Evolutionary conservation across 2,329 filamentous ascomycete genomes (phyloP).

Genomic region (Fonsecaea nubica): DNA sequence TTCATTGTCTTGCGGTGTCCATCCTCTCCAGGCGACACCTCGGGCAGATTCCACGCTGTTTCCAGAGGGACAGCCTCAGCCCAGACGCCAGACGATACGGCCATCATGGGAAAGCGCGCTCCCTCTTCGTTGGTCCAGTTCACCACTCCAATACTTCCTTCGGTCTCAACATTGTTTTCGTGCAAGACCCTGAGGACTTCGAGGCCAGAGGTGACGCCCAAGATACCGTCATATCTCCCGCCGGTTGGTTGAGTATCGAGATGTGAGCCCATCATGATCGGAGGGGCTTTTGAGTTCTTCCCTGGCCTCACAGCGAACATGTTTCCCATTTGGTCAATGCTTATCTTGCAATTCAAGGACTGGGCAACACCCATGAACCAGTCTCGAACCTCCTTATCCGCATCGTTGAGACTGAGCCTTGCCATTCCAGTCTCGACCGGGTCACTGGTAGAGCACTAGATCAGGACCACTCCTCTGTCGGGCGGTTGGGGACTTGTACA

Average conservation of each 20-base stretch:
- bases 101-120: slow-evolving; percentile 77
- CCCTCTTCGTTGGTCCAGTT: slow-evolving; percentile 88
- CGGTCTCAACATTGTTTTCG: slow-evolving; percentile 71
- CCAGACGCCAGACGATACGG: slow-evolving; percentile 79
- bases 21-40: slow-evolving; percentile 59
- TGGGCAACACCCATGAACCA: slow-evolving; percentile 74
- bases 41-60: slow-evolving; percentile 65
- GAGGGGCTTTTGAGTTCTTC: slow-evolving; percentile 60
- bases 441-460: slow-evolving; percentile 15
- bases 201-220: slow-evolving; percentile 74
- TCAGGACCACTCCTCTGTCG: not conserved
- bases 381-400: slow-evolving; percentile 73
- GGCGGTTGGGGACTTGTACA: not conserved
- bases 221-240: slow-evolving; percentile 75
- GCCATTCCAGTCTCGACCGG: slow-evolving; percentile 66
- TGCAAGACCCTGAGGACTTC: slow-evolving; percentile 73
- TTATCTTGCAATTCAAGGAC: slow-evolving; percentile 69
- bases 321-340: slow-evolving; percentile 78
- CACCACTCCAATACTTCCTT: slow-evolving; percentile 74
- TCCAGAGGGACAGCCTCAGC: slow-evolving; percentile 69
- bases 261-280: slow-evolving; percentile 75
- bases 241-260: slow-evolving; percentile 59
- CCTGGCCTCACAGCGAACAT: slow-evolving; percentile 77
- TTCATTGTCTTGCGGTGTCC: slow-evolving; percentile 60
- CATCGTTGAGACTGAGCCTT: slow-evolving; percentile 72